Base-by-base conservation (phyloP, 768 basidiomycete genomes). In the Auriscalpium microsporum region DNA sequence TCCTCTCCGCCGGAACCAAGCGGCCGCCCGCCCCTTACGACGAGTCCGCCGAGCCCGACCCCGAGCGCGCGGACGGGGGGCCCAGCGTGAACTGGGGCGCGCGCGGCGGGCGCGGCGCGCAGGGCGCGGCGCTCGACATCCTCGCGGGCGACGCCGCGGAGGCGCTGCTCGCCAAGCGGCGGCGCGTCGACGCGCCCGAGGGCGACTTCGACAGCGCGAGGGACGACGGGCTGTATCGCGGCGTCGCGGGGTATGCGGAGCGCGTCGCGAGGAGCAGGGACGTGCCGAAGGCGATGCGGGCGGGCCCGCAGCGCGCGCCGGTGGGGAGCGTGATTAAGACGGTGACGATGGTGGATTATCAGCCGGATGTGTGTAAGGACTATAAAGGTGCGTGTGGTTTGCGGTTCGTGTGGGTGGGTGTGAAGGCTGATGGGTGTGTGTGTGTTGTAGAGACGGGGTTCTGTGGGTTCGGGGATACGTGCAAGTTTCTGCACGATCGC, bases 331-430 rank as follows among this genome's bases (percentile, higher is more conserved):
- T 89, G 56, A 92, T 99, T 62, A 81, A 93, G 54, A 94, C 91
- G 3, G 94, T 95, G 47, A 98, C 95, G 4, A 86, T 97, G 56
- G 80, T 90, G 47, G 95, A 99, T 75, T 99, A 97, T 71, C 95
- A 99, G 69, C 95, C 95, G 3, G 95, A 98, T 65, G 95, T 99
- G 16, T 99, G 95, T 73, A 99, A 99, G 71, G 95, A 98, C 71
- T 99, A 99, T 72, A 97, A 96, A 83, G 93, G 93, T 91, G 58
- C 55, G 85, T 78, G 57, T 56, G 16, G 52, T 48, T n/a, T n/a
- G n/a, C n/a, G n/a, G 28, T 50, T 61, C 45, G 38, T 46, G 34
- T 36, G 17, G 19, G 13, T 10, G 21, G 19, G 8, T 14, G 48
- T n/a, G n/a, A n/a, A 48, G 19, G 17, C 28, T 16, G 35, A 16